phyloP scores from a whole-genome alignment of 202 grass and related monocot genomes.

The Saccharum hybrid region DNA sequence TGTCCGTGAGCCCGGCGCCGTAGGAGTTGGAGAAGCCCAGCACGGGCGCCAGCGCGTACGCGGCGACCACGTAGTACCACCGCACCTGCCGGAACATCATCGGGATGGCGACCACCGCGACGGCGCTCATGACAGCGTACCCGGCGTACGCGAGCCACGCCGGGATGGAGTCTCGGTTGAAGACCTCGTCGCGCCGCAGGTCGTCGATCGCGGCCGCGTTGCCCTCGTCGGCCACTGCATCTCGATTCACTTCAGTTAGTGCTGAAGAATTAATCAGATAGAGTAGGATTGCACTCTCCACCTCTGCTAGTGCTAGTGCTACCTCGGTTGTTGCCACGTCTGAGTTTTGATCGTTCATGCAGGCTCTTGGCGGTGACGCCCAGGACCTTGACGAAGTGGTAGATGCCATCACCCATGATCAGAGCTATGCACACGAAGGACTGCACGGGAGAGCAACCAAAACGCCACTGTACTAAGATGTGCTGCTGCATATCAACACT shows the following conservation, averaged over 20 bases:
- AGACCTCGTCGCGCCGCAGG: constrained; percentile 59
- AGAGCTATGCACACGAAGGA: constrained; percentile 77
- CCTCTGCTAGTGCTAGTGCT: background rate
- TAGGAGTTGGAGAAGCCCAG: constrained; percentile 78
- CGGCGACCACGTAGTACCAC: constrained; percentile 67
- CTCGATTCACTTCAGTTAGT: background rate
- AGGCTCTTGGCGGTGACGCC: constrained; percentile 57
- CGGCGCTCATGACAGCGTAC: constrained; percentile 46
- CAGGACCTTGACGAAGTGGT: constrained; percentile 75
- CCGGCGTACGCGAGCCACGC: constrained; percentile 65
- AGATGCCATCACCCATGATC: constrained; percentile 77
- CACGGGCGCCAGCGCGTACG: constrained; percentile 62
- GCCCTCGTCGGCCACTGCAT: constrained; percentile 47
- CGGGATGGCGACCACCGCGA: constrained; percentile 52
- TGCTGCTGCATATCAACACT: background rate
- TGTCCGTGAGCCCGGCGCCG: constrained; percentile 70
- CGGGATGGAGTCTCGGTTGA: constrained; percentile 56
- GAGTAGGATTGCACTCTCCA: background rate
- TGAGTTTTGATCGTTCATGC: constrained; percentile 29
- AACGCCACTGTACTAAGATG: background rate
- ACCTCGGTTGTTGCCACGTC: constrained; percentile 11
- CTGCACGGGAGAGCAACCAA: constrained; percentile 40
- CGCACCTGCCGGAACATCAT: constrained; percentile 71
- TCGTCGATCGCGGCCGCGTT: constrained; percentile 33
- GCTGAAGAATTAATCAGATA: background rate